Base-by-base conservation (phyloP, 208 protist species). In the Leishmania tarentolae region DNA sequence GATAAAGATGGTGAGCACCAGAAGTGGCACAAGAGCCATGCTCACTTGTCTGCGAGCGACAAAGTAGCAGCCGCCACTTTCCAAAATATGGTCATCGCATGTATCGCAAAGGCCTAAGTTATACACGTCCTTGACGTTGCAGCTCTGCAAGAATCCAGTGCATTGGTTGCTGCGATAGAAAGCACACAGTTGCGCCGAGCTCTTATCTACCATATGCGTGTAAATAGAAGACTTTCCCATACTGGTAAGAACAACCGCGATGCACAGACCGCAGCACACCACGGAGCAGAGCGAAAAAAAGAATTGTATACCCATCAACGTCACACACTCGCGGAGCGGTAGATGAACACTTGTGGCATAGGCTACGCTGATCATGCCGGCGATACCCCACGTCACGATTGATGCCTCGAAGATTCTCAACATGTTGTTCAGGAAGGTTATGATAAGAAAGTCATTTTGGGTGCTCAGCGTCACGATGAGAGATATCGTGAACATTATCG, bases 291-390 rank as follows among this genome's bases (percentile, higher is more conserved):
- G 0, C 2, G 40, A 40, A 47, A 86, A 21, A 3, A 86, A 5
- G 1, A 44, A 17, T 0, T 80, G 75, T 2, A 78, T 42, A 40
- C 68, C 46, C 17, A 85, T 21, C 8, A 80, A n/a, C 0, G 9
- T 65, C 28, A 52, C 53, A 56, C 84, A 8, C 19, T 74, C 76
- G 19, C 47, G 46, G 52, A 88, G 31, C 42, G 91, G 90, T 0
- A 95, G 37, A 1, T 83, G 80, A 87, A 95, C 92, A 52, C 77
- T 65, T 28, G 89, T 71, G 44, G 88, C 81, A 72, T 79, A 52
- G 1, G 79, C 15, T 50, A 68, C 15, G n/a, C 3, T 76, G 0
- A 5, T 5, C 7, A 83, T 44, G 31, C 66, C 68, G 35, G 74
- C 11, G n/a, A 83, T n/a, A 19, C 56, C 19, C 80, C 80, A 83